Base-by-base conservation (phyloP, 257 asterid genomes). In the Solanum pinnatisectum region DNA sequence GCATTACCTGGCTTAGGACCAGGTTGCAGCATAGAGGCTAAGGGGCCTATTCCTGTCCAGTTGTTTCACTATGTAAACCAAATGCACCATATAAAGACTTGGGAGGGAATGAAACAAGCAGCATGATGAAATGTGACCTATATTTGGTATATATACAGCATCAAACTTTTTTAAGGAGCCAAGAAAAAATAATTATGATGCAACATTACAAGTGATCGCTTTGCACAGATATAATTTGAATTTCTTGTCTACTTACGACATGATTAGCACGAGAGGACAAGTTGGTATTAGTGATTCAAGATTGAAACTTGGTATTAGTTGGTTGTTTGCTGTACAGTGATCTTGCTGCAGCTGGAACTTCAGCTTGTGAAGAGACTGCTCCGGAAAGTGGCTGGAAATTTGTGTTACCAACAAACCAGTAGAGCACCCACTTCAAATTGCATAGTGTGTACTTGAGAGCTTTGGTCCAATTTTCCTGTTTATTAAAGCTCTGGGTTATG, bases 391-490 rank as follows among this genome's bases (percentile, higher is more conserved):
- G 99, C 93, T 95, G 99, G 91, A 97, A 97, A 87, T 94, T 94
- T 2, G 99, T 95, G 88, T 96, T 97, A 77, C 98, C 98, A 5
- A 97, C 96, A 86, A 97, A 97, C 99, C 99, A 97, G 94, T 93
- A 97, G 71, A 97, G 98, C 42, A 96, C 99, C 98, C 99, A 97
- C 90, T 97, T 96, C 93, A 97, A 93, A 92, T 96, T 93, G 92
- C 99, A 95, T 68, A 97, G 98, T 8, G 99, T 97, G 90, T 97
- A 96, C 91, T 97, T 97, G 79, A 97, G 98, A 90, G 99, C 99
- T 92, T 97, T 97, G 59, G 99, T 97, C 99, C 99, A 97, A 87
- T 94, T 93, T 90, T 96, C 99, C 60, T 85, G 99, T 87, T 97
- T 96, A 44, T 95, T 96, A 92, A 96, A 97, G 94, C 99, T 97